Base-by-base conservation (phyloP, 176 grass and related monocot genomes). In the Triticum dicoccoides region DNA sequence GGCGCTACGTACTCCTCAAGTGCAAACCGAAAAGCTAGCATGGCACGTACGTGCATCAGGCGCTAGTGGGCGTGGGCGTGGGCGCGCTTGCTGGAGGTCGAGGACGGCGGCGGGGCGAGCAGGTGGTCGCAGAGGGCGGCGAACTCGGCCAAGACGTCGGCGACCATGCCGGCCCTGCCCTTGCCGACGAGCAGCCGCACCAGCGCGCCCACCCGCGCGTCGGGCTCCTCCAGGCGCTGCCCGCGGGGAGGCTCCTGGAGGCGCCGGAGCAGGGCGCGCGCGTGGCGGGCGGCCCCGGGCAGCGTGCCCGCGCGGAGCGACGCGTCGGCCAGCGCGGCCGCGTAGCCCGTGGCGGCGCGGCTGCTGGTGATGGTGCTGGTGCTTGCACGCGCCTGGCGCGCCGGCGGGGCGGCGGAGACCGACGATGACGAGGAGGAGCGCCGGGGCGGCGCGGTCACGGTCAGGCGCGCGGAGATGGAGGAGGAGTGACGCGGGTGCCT, bases 301-400 rank as follows among this genome's bases (percentile, higher is more conserved):
- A 89, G 88, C 82, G 81, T 69, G 13, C 89, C 89, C 0, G 79
- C 88, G 39, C 68, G 75, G 33, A 44, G 34, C 49, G 81, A 81
- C 58, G 61, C 83, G 78, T 88, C 90, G 12, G 86, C 79, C 29
- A 82, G 78, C 61, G 90, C 86, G 23, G 86, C 86, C 11, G 90
- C 81, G 90, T 88, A 85, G 4, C 82, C 77, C 82, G 86, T 85
- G n/a, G 89, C 65, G n/a, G 89, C 89, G 73, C 84, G 84, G 42
- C 64, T 65, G 84, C 1, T 9, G 68, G 5, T 38, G 17, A 0
- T 20, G 67, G 14, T 18, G 21, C 3, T 35, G 42, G 49, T 52
- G 14, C 49, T 4, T 15, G 24, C 70, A 8, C 25, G n/a, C 8
- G 75, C 1, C 9, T 38, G 74, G n/a, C 18, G 18, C 34, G 38